Percentiles rank a stretch among this genome's conserved stretches.
These are phyloP conservation scores for Oleoguttula mirabilis DNA, from an alignment of 495 filamentous ascomycete genomes.

Conservation along the genomic window DNA sequence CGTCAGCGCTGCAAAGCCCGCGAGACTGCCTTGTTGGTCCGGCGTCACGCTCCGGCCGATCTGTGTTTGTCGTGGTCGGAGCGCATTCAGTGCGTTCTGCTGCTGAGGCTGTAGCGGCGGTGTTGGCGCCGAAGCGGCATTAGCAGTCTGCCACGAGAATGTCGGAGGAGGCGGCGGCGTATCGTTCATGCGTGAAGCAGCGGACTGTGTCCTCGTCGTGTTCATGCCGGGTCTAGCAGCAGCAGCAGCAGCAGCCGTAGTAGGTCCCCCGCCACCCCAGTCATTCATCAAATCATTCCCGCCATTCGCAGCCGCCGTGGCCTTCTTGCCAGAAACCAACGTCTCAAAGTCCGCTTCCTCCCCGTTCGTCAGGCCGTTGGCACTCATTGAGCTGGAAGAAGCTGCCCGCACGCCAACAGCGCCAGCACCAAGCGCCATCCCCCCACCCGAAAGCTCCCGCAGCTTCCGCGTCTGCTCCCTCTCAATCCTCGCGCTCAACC, in stretches of 20 bases:
- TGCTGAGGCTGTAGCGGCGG: constrained; percentile 20
- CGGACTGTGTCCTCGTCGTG: not conserved
- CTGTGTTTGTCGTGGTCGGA: constrained; percentile 3
- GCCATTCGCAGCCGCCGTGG: constrained; percentile 17
- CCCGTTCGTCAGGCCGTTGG: constrained; percentile 40
- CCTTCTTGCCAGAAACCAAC: constrained; percentile 58
- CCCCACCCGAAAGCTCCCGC: constrained; percentile 49
- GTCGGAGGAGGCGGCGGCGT: constrained; percentile 25
- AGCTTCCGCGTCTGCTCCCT: constrained; percentile 78
- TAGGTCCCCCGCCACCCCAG: constrained; percentile 25
- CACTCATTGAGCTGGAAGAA: constrained; percentile 35
- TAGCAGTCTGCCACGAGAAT: constrained; percentile 38
- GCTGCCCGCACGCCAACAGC: not conserved
- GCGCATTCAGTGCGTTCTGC: not conserved
- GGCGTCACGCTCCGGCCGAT: constrained; percentile 35
- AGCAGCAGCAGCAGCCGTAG: constrained; percentile 8
- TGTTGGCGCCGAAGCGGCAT: constrained; percentile 16
- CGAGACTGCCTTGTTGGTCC: constrained; percentile 17
- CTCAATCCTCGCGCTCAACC: constrained; percentile 67
- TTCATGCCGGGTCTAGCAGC: not conserved
- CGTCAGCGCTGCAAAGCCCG: constrained; percentile 16
- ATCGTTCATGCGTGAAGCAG: constrained; percentile 6
- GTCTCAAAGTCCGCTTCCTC: constrained; percentile 68
- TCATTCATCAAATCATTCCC: constrained; percentile 28
- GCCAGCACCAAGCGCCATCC: not conserved